Evolutionary conservation across 2,329 filamentous ascomycete genomes (phyloP).

Genomic region (Stagonosporopsis rhizophila): DNA sequence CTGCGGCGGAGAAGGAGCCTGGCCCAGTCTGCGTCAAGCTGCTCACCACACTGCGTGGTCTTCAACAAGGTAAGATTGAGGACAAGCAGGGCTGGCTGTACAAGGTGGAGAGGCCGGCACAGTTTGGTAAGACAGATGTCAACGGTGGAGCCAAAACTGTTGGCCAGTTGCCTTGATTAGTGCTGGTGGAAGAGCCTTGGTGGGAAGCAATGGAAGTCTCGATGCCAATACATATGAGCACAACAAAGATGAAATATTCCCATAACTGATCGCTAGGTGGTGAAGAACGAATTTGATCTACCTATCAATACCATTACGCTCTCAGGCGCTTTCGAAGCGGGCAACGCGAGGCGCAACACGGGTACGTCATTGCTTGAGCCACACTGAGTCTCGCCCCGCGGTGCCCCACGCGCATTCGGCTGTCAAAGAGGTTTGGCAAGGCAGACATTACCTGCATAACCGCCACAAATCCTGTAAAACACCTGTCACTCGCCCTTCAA

Average conservation of each 20-base stretch:
- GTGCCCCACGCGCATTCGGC: slow-evolving; percentile 13
- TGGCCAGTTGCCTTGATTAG: slow-evolving; percentile 44
- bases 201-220: background rate
- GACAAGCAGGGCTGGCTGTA: slow-evolving; percentile 79
- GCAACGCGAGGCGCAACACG: slow-evolving; percentile 3
- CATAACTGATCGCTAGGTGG: background rate
- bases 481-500: background rate
- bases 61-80: slow-evolving; percentile 80
- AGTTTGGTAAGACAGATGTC: slow-evolving; percentile 40
- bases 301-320: slow-evolving; percentile 10
- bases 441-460: slow-evolving; percentile 26
- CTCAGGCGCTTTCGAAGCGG: slow-evolving; percentile 17
- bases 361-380: slow-evolving; percentile 23
- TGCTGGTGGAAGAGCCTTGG: background rate
- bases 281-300: background rate
- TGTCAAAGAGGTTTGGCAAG: slow-evolving; percentile 21
- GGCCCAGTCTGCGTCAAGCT: slow-evolving; percentile 77
- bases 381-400: slow-evolving; percentile 11
- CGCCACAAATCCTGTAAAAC: background rate
- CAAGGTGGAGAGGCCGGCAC: slow-evolving; percentile 51
- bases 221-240: background rate
- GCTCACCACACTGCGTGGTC: slow-evolving; percentile 77
- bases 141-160: slow-evolving; percentile 37
- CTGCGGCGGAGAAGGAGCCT: slow-evolving; percentile 68
- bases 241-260: background rate